Evolutionary conservation across 169 alveolate species (phyloP).

Genomic region (Cryptosporidium tyzzeri): DNA sequence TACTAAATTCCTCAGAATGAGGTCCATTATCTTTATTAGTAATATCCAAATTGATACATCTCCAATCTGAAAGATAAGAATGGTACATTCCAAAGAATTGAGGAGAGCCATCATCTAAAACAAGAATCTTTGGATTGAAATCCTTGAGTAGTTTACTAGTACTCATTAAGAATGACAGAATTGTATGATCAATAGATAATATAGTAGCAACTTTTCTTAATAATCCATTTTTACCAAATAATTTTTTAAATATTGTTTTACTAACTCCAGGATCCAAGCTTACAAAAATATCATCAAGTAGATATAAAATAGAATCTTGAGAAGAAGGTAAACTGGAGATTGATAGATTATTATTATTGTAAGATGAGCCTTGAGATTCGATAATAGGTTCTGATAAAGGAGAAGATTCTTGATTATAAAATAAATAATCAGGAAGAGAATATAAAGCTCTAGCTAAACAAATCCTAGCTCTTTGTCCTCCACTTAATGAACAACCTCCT

Average conservation of each 20-base stretch:
- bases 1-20: neutral
- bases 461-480: conserved; percentile 87
- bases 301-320: conserved; percentile 29
- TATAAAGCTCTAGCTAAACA: conserved; percentile 87
- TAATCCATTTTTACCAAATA: conserved; percentile 54
- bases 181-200: conserved; percentile 51
- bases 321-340: neutral
- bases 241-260: conserved; percentile 14
- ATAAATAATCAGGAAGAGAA: conserved; percentile 68
- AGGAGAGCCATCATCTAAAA: conserved; percentile 50
- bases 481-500: conserved; percentile 86
- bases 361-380: neutral
- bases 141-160: conserved; percentile 1
- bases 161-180: conserved; percentile 45
- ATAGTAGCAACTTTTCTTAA: conserved; percentile 41
- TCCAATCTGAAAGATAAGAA: conserved; percentile 26
- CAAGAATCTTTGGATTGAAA: conserved; percentile 55
- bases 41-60: neutral
- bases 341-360: neutral
- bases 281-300: conserved; percentile 53
- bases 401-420: neutral
- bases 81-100: conserved; percentile 40
- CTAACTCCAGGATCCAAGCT: conserved; percentile 75
- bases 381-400: neutral
- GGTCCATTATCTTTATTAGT: neutral